These are phyloP conservation scores for Pilaira anomala DNA, from an alignment of 192 early-diverging fungal species.

Conservation along the genomic window DNA sequence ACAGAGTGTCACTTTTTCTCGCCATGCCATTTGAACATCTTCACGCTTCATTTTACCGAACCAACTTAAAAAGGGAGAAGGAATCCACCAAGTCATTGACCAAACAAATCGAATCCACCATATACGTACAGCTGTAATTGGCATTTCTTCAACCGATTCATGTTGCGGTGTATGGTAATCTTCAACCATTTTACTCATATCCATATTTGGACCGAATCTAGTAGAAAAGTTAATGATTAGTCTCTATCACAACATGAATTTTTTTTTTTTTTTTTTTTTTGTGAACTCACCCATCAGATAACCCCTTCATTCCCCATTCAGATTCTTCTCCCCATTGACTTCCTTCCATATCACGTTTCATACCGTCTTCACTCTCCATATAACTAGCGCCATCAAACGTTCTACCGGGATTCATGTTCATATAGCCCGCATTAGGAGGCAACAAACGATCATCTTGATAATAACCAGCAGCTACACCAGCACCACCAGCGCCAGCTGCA, in stretches of 20 bases:
- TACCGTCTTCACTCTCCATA: constrained; percentile 42
- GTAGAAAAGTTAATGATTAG: too few relatives aligned
- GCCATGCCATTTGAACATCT: constrained; percentile 95
- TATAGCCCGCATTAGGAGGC: constrained; percentile 8
- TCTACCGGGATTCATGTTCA: constrained; percentile 1
- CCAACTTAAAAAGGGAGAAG: constrained; percentile 50
- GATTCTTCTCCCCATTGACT: constrained; percentile 45
- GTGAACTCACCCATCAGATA: constrained; percentile 39
- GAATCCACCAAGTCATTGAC: constrained; percentile 89
- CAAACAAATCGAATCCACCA: constrained; percentile 79
- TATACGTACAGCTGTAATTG: constrained; percentile 47
- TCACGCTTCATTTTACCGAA: constrained; percentile 85
- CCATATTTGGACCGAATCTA: constrained; percentile 41
- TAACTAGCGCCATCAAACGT: constrained; percentile 34
- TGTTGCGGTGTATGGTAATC: constrained; percentile 38
- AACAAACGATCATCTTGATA: constrained; percentile 17
- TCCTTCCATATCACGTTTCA: constrained; percentile 36
- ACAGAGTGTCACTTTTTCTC: constrained; percentile 89
- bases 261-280: constrained; percentile 9
- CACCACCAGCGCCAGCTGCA: constrained; percentile 1
- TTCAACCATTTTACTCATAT: constrained; percentile 44
- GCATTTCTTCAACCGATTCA: constrained; percentile 54
- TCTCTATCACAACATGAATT: neutral
- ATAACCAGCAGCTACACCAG: constrained; percentile 2
- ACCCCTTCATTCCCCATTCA: constrained; percentile 42